Conservation (phyloP, 2,329 filamentous ascomycete species). For the Didymosphaeria variabile region DNA sequence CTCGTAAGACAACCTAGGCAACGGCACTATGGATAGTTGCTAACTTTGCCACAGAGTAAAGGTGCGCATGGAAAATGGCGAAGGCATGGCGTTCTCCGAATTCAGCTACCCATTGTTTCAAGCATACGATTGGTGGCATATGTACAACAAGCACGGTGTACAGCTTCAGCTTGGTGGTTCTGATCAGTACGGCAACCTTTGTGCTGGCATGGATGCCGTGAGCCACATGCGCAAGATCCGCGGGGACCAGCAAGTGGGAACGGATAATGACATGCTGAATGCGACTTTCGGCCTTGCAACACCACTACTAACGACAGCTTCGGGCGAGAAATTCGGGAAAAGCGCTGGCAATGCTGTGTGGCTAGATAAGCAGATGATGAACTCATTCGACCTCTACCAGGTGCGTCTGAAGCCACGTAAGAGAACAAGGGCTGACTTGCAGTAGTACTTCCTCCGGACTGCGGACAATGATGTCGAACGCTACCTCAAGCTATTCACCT, state of each 20-base stretch:
- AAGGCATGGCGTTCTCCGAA: constrained; percentile 94
- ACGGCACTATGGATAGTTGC: constrained; percentile 1
- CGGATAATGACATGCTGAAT: constrained; percentile 47
- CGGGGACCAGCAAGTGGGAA: constrained; percentile 20
- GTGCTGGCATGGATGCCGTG: constrained; percentile 85
- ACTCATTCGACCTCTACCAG: constrained; percentile 83
- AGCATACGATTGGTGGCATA: constrained; percentile 94
- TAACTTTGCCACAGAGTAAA: constrained; percentile 68
- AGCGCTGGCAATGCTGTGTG: constrained; percentile 93
- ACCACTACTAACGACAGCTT: constrained; percentile 84
- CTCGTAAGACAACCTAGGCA: constrained; percentile 67
- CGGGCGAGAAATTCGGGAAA: constrained; percentile 93
- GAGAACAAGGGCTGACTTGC: constrained; percentile 4
- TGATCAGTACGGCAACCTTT: constrained; percentile 96
- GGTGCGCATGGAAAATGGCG: constrained; percentile 80
- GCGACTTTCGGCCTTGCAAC: constrained; percentile 86
- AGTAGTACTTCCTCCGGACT: constrained; percentile 82
- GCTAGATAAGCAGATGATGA: constrained; percentile 84
- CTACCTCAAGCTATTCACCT: constrained; percentile 90
- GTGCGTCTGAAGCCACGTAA: constrained; percentile 48
- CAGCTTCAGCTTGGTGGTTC: constrained; percentile 93
- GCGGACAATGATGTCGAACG: constrained; percentile 82
- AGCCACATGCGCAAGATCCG: constrained; percentile 70
- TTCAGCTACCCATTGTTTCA: constrained; percentile 94
- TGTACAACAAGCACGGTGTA: constrained; percentile 74